phyloP scores from a whole-genome alignment of 2,329 filamentous ascomycete genomes.

The Lecanicillium sp. region DNA sequence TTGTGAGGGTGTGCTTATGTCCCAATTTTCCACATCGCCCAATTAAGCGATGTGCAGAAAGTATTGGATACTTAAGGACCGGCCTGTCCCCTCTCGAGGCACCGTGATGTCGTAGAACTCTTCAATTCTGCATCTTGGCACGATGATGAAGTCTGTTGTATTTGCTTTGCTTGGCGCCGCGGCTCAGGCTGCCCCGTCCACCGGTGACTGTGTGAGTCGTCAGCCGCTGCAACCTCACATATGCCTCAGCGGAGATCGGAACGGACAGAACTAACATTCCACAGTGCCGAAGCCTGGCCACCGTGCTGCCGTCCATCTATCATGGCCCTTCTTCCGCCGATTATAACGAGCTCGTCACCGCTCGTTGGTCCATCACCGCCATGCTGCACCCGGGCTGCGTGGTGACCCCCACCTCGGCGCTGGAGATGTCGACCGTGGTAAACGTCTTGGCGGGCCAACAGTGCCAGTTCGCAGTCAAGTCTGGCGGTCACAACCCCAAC shows the following conservation, averaged over 20 bases:
- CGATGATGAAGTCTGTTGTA: constrained; percentile 6
- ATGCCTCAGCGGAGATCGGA: too few relatives aligned
- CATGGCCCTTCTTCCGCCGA: constrained; percentile 4
- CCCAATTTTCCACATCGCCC: neutral
- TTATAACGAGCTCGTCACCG: constrained; percentile 3
- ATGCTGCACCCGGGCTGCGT: constrained; percentile 14
- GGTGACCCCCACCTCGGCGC: constrained; percentile 3
- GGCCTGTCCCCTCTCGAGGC: neutral
- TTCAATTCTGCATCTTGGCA: neutral
- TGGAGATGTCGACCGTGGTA: constrained; percentile 11
- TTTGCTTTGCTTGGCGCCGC: neutral
- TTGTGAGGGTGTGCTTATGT: neutral
- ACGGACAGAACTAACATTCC: constrained; percentile 8
- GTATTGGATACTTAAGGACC: neutral
- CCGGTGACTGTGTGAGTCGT: neutral
- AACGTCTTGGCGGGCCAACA: constrained; percentile 8
- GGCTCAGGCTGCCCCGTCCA: constrained; percentile 3
- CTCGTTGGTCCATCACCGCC: constrained; percentile 11
- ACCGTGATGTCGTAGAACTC: neutral
- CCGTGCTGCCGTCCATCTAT: constrained; percentile 5
- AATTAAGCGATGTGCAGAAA: constrained; percentile 5
- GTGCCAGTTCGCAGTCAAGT: constrained; percentile 38
- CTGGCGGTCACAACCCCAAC: constrained; percentile 43
- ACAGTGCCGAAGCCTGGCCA: constrained; percentile 7
- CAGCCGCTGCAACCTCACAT: neutral